Evolutionary conservation across 2,329 filamentous ascomycete genomes (phyloP).

Genomic region (Fusarium liriodendri): DNA sequence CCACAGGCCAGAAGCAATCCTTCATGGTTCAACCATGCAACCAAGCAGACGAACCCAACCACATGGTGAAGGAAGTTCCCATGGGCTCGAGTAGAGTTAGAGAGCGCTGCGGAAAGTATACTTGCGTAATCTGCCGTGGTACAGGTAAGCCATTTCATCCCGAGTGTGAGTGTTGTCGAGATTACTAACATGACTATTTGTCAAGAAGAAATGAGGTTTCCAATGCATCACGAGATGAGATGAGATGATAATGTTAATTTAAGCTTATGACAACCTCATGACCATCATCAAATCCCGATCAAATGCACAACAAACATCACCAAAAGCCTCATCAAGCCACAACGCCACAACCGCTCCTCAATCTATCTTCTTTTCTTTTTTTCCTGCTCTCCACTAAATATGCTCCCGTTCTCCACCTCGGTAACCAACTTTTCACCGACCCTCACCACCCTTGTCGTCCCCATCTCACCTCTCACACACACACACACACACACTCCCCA

Average conservation of each 20-base stretch:
- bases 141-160: not conserved
- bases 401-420: slow-evolving; percentile 36
- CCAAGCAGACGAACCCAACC: not conserved
- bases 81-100: not conserved
- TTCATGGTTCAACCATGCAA: not conserved
- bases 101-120: not conserved
- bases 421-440: slow-evolving; percentile 19
- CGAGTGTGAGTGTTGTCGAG: not conserved
- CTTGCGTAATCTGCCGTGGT: not conserved
- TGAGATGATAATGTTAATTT: not conserved
- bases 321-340: slow-evolving; percentile 13
- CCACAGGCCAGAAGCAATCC: not conserved
- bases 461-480: slow-evolving; percentile 11
- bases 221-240: not conserved
- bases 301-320: not conserved
- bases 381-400: slow-evolving; percentile 21
- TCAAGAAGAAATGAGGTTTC: not conserved
- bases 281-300: not conserved
- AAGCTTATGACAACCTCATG: not conserved
- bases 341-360: slow-evolving; percentile 19
- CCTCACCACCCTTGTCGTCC: slow-evolving; percentile 13
- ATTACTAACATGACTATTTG: not conserved
- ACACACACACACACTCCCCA: not conserved
- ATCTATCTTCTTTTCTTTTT: not conserved
- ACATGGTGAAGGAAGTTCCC: not conserved